Percentiles rank a stretch among this genome's conserved stretches.
phyloP scores from a whole-genome alignment of 208 protist genomes.

The Sergeia podlipaevii region DNA sequence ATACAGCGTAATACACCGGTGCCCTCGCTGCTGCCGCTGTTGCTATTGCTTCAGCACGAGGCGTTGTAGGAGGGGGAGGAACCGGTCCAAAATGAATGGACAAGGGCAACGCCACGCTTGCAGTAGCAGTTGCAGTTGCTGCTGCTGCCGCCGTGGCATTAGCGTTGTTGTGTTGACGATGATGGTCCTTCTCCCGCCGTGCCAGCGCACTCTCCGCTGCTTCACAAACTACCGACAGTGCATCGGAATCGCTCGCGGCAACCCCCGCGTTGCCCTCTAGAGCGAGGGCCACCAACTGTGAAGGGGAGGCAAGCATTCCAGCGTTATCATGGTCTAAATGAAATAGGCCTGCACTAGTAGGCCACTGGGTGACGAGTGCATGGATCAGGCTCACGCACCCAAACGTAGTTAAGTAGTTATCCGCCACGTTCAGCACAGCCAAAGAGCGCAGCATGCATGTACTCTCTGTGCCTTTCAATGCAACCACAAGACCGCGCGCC shows the following conservation, averaged over 20 bases:
- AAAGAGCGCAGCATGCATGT: conserved; percentile 48
- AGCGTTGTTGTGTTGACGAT: neutral
- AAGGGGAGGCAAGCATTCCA: too few relatives aligned
- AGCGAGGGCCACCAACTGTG: conserved; percentile 24
- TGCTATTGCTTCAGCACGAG: too few relatives aligned
- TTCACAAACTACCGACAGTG: conserved; percentile 1
- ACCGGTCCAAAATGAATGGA: too few relatives aligned
- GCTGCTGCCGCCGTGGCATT: conserved; percentile 3
- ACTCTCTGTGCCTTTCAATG: conserved; percentile 20
- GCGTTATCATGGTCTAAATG: too few relatives aligned
- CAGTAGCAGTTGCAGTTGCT: too few relatives aligned
- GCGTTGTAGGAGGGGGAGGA: too few relatives aligned
- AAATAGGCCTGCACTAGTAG: neutral
- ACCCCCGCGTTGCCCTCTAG: conserved; percentile 51
- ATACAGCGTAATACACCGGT: too few relatives aligned
- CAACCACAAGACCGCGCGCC: conserved; percentile 41
- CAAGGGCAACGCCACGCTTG: too few relatives aligned
- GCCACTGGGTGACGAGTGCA: conserved; percentile 39
- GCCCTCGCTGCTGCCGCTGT: too few relatives aligned
- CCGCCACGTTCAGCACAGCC: conserved; percentile 49
- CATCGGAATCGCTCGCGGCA: conserved; percentile 8
- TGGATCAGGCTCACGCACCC: conserved; percentile 50
- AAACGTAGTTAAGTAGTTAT: conserved; percentile 48
- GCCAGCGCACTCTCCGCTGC: conserved; percentile 21
- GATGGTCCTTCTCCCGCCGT: conserved; percentile 3